Evolutionary conservation across 345 rosid species (phyloP), one percentile per base, ranked within the genome.

Genomic region (Chamaenerion angustifolium): DNA sequence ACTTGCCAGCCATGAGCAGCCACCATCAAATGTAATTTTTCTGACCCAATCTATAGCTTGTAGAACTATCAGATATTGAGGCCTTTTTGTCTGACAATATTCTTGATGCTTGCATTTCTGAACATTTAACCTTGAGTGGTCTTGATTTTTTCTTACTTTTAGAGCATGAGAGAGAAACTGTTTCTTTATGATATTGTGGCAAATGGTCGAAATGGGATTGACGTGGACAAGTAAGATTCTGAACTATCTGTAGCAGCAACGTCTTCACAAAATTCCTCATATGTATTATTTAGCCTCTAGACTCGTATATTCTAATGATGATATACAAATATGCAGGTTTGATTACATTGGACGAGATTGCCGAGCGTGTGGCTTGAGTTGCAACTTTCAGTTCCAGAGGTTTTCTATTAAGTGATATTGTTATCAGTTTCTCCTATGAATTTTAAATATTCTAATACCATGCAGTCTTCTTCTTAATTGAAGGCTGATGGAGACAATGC

Each of bases 101-200:
- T 31, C 37, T 31, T 31, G 37, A 31, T 31, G 37, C 37, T 31
- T 31, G 2, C 37, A 31, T 31, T 31, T 31, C 37, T 31, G 5
- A 8, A 5, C 37, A 31, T 31, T 31, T 5, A 31, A 31, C 37
- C 37, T 31, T 31, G 8, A 31, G 8, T 31, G 2, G 2, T 5
- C 5, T 23, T 2, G 5, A 23, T 2, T 31, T 52, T 16, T 15
- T 40, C 48, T 15, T 37, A 42, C 25, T 42, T 53, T 10, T 58
- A 86, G 95, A 68, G 64, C 49, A 54, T 71, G 19, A 63, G 40
- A 43, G 94, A 79, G 70, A 90, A 86, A 62, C 77, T 62, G 27
- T 90, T 81, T 76, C 69, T 90, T 68, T 86, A 83, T 72, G 98
- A 90, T 61, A 83, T 90, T 70, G 98, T 90, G 58, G 95, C 98